Base-by-base conservation (phyloP, 2,329 filamentous ascomycete genomes). In the Nothopassalora personata region DNA sequence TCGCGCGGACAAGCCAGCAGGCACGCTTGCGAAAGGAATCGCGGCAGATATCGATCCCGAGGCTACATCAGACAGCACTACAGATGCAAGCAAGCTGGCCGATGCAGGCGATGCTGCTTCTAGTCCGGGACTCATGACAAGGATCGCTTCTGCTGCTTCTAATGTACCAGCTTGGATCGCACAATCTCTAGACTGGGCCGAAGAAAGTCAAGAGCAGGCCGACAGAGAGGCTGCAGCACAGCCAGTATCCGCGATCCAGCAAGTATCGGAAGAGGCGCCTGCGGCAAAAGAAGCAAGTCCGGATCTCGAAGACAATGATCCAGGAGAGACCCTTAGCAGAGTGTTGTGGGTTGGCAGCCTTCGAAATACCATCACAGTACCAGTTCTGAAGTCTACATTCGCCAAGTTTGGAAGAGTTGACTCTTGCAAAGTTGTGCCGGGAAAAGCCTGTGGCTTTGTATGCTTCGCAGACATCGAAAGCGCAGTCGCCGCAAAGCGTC, bases 141-240 rank as follows among this genome's bases (percentile, higher is more conserved):
- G 18, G 1, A 18, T 43, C 13, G n/a, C 39, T 18, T 43, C 39
- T 18, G 39, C n/a, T n/a, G 39, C 39, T 13, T 43, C 39, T 43
- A 43, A 7, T 18, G 39, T 43, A 8, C 39, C 39, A 3, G 39
- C 39, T 15, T 43, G 39, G 39, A 43, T 43, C 13, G 39, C 39
- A 19, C 23, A 30, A 51, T 30, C 49, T 10, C 10, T 54, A 13
- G 53, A 54, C 27, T 54, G 53, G 53, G 53, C 53, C 11, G 53
- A 54, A 30, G 53, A 54, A 19, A 54, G 53, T 47, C 53, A 54
- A 19, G 39, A 54, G 28, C 39, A 54, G 27, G 34, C 53, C 13
- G 28, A 43, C n/a, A 31, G 23, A 19, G 53, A 45, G 7, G 34
- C 36, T 54, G 34, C 28, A 31, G 34, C 53, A 8, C 39, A 23